Percentiles rank a stretch among this genome's conserved stretches.
These are phyloP conservation scores for Pythium oligandrum DNA, from an alignment of 352 stramenopile species.

Conservation along the genomic window DNA sequence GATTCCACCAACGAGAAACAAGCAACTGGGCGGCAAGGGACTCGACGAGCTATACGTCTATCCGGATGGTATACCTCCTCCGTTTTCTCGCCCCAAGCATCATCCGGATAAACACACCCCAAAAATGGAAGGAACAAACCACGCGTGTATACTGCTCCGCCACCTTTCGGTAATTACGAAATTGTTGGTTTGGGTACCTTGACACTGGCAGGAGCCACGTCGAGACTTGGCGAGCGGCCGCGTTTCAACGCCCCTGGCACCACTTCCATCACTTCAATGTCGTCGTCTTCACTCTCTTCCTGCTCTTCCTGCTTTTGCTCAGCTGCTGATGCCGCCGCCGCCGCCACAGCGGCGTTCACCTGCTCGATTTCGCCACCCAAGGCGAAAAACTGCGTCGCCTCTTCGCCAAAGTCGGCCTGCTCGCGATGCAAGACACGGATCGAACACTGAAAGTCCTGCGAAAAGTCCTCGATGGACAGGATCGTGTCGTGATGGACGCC, in stretches of 20 bases:
- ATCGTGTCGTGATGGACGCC: constrained; percentile 91
- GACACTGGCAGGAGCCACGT: no score
- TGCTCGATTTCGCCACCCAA: constrained; percentile 64
- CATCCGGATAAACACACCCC: constrained; percentile 11
- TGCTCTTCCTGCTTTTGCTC: constrained; percentile 25
- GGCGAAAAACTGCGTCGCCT: constrained; percentile 68
- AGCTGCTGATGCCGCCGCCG: constrained; percentile 7
- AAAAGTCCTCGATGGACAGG: constrained; percentile 94
- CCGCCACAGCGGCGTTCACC: constrained; percentile 27
- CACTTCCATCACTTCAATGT: constrained; percentile 28
- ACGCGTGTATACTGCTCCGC: not conserved
- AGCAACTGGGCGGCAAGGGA: no score
- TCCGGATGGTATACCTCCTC: not conserved
- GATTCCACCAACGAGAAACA: constrained; percentile 16
- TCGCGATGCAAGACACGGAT: constrained; percentile 76
- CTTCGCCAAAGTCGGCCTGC: constrained; percentile 55
- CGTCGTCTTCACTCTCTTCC: constrained; percentile 29
- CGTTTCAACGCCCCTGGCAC: not conserved
- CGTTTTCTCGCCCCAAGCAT: not conserved
- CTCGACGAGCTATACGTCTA: no score
- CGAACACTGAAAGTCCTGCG: constrained; percentile 89
- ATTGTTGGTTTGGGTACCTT: no score
- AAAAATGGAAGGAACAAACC: constrained; percentile 6
- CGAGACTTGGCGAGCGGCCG: not conserved
- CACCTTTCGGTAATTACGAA: no score